These are phyloP conservation scores for Cladosporium sphaerospermum DNA, from an alignment of 2,329 filamentous ascomycete species.

Conservation along the genomic window DNA sequence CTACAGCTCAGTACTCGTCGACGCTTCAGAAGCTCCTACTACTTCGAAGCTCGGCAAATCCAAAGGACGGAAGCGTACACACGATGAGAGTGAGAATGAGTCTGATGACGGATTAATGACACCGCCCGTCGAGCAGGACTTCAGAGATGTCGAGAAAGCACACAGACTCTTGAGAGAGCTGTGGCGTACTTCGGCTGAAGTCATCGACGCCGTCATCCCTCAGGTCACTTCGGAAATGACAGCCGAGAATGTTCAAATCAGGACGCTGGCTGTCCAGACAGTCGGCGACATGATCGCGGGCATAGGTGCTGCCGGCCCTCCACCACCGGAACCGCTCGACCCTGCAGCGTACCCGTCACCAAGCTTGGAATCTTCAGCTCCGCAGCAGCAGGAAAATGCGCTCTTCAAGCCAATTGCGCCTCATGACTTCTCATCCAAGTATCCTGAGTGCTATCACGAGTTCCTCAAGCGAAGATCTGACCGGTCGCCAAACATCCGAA, in stretches of 20 bases:
- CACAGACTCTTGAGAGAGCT: conserved; percentile 85
- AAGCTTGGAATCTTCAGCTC: conserved; percentile 39
- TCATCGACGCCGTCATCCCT: conserved; percentile 87
- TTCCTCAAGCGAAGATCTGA: conserved; percentile 83
- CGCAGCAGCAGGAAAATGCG: conserved; percentile 48
- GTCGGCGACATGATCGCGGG: conserved; percentile 92
- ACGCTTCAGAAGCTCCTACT: conserved; percentile 51
- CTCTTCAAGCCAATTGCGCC: conserved; percentile 79
- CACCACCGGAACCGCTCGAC: conserved; percentile 65
- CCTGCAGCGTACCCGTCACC: conserved; percentile 79
- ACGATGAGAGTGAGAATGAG: conserved; percentile 36
- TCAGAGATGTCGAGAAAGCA: conserved; percentile 82
- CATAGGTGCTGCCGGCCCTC: conserved; percentile 84
- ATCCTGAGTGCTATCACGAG: conserved; percentile 70
- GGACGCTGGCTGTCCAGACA: conserved; percentile 84
- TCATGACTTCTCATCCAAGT: conserved; percentile 80
- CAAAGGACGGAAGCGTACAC: conserved; percentile 31
- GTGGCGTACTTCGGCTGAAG: conserved; percentile 83
- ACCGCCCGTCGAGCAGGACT: conserved; percentile 69
- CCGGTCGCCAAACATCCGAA: conserved; percentile 73
- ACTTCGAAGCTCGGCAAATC: conserved; percentile 41
- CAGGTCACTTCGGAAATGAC: conserved; percentile 88
- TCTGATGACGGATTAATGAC: conserved; percentile 34
- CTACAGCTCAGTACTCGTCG: conserved; percentile 93
- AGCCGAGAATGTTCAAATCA: conserved; percentile 80